Percentiles rank a stretch among this genome's conserved stretches.
Evolutionary conservation across 768 basidiomycete species (phyloP).

Genomic region (Lentinula lateritia): DNA sequence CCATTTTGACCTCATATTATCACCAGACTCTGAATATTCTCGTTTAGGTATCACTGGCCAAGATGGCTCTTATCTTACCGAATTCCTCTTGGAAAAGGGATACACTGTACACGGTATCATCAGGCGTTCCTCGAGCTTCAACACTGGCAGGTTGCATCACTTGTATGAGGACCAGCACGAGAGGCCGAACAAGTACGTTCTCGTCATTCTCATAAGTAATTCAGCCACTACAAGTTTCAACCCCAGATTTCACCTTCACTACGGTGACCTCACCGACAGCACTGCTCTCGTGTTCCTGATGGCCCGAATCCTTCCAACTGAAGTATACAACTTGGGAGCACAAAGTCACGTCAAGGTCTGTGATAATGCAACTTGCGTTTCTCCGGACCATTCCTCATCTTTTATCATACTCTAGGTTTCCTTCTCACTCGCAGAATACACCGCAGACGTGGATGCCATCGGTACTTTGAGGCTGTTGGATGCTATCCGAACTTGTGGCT

Average conservation of each 20-base stretch:
- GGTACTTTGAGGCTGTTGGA: constrained; percentile 95
- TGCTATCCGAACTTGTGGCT: constrained; percentile 91
- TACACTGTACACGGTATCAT: constrained; percentile 96
- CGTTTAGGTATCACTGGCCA: constrained; percentile 87
- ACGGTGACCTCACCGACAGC: constrained; percentile 92
- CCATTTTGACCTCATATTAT: constrained; percentile 4
- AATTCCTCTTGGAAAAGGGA: constrained; percentile 79
- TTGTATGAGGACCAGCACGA: constrained; percentile 92
- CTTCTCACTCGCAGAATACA: constrained; percentile 99
- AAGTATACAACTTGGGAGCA: constrained; percentile 97
- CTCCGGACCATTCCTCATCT: background rate
- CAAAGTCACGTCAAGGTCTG: constrained; percentile 88
- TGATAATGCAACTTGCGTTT: background rate
- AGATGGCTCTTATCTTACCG: constrained; percentile 92
- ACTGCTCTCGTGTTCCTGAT: constrained; percentile 97
- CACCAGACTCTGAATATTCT: constrained; percentile 8
- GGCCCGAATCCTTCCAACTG: constrained; percentile 89
- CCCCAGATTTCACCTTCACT: constrained; percentile 73
- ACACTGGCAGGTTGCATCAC: constrained; percentile 92
- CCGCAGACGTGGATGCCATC: constrained; percentile 92
- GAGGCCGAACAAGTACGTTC: constrained; percentile 27
- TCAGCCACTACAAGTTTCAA: background rate
- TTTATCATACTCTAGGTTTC: constrained; percentile 49
- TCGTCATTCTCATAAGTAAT: constrained; percentile 29
- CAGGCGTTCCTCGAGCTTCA: constrained; percentile 96